phyloP scores from a whole-genome alignment of 352 stramenopile species.

The Pythium diclinum region DNA sequence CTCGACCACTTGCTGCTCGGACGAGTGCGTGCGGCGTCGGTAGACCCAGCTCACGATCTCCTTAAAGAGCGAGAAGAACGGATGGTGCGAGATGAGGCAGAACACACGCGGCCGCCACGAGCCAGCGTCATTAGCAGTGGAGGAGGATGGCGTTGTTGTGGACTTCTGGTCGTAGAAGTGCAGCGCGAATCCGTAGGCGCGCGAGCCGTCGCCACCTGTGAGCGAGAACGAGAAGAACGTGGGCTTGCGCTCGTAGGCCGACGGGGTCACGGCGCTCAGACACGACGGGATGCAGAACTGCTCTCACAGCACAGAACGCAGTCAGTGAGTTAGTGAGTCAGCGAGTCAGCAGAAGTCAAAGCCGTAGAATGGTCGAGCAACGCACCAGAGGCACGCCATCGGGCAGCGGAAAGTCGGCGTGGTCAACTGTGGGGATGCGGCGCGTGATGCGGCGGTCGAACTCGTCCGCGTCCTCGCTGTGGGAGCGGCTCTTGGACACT shows the following conservation, averaged over 20 bases:
- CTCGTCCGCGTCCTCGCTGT: constrained; percentile 30
- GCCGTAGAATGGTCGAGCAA: constrained; percentile 13
- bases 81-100: constrained; percentile 77
- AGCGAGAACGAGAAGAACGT: constrained; percentile 81
- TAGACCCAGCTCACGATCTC: constrained; percentile 75
- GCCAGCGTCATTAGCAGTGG: constrained; percentile 15
- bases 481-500: not conserved
- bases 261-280: constrained; percentile 35
- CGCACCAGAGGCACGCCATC: constrained; percentile 68
- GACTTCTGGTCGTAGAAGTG: constrained; percentile 46
- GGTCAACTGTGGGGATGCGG: constrained; percentile 45
- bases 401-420: constrained; percentile 60
- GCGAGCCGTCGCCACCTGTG: constrained; percentile 64
- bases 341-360: not conserved
- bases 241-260: constrained; percentile 58
- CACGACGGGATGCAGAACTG: constrained; percentile 78
- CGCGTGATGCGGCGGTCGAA: constrained; percentile 44
- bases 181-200: constrained; percentile 71
- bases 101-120: constrained; percentile 56
- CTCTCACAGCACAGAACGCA: not conserved
- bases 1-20: constrained; percentile 35
- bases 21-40: constrained; percentile 32
- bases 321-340: not conserved
- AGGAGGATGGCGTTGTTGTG: not conserved
- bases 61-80: constrained; percentile 82